These are phyloP conservation scores for Erysimum cheiri DNA, from an alignment of 441 rosid species.

Conservation along the genomic window DNA sequence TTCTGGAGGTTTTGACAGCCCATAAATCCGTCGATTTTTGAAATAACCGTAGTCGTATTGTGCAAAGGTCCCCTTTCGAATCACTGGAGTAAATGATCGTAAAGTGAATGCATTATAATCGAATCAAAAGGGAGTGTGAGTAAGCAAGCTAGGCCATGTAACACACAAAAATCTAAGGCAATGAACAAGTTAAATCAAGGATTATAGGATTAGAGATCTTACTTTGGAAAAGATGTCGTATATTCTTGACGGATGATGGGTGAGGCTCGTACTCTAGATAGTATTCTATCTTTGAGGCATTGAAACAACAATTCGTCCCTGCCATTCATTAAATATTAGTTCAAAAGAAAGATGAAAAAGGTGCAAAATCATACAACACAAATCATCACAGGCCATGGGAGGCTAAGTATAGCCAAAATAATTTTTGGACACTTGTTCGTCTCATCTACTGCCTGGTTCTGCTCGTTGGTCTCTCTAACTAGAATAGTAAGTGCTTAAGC, in stretches of 20 bases:
- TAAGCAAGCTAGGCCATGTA: constrained; percentile 22
- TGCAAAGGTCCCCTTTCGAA: constrained; percentile 81
- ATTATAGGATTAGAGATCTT: constrained; percentile 35
- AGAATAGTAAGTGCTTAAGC: neutral
- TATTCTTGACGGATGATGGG: constrained; percentile 83
- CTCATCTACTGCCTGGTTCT: neutral
- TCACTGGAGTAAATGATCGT: constrained; percentile 58
- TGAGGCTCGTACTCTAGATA: constrained; percentile 88
- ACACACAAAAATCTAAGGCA: neutral
- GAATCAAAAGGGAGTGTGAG: neutral
- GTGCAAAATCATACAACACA: neutral
- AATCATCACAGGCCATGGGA: neutral
- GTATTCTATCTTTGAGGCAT: constrained; percentile 62
- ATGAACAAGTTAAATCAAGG: neutral
- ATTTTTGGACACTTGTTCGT: neutral
- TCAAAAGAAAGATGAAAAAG: constrained; percentile 6
- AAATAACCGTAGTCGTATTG: constrained; percentile 74
- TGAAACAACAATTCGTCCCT: constrained; percentile 90
- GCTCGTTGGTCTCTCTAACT: neutral
- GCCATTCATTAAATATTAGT: constrained; percentile 33
- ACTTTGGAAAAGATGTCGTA: constrained; percentile 95
- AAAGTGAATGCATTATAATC: neutral
- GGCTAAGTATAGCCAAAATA: neutral
- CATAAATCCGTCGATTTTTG: constrained; percentile 63
- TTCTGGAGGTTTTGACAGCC: constrained; percentile 65